These are phyloP conservation scores for Xylaria scruposa DNA, from an alignment of 495 filamentous ascomycete genomes.

Conservation along the genomic window DNA sequence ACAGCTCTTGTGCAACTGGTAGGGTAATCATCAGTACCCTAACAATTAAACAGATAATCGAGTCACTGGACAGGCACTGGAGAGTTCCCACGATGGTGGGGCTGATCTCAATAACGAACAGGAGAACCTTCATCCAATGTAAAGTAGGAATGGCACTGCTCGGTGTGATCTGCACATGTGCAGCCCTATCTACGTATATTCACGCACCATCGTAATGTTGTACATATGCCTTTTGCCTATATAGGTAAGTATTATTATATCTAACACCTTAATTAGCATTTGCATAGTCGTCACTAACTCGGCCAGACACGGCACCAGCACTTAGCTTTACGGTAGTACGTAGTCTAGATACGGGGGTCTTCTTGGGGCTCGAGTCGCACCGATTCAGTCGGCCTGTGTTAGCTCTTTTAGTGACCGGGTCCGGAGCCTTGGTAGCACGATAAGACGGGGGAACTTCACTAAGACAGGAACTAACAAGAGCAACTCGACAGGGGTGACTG, in stretches of 20 bases:
- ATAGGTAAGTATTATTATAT: neutral
- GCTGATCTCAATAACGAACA: neutral
- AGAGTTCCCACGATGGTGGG: neutral
- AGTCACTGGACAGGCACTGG: neutral
- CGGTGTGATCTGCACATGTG: neutral
- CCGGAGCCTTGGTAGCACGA: slow-evolving; percentile 19
- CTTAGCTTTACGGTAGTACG: neutral
- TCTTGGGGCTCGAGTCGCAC: neutral
- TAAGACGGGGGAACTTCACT: slow-evolving; percentile 15
- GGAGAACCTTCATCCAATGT: neutral
- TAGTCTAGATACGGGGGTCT: neutral
- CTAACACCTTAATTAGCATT: slow-evolving; percentile 1
- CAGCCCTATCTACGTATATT: neutral
- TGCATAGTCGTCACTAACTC: neutral
- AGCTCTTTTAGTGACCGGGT: slow-evolving; percentile 1
- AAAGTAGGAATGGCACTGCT: neutral
- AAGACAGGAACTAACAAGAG: neutral
- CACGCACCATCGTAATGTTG: too few relatives aligned
- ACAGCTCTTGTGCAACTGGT: neutral
- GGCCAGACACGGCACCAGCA: neutral
- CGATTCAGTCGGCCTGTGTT: neutral
- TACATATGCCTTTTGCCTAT: neutral
- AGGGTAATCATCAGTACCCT: neutral
- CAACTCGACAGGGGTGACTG: neutral
- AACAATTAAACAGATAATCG: neutral